Base-by-base conservation (phyloP, 108 stramenopile genomes). In the Stephanodiscus minutulus region DNA sequence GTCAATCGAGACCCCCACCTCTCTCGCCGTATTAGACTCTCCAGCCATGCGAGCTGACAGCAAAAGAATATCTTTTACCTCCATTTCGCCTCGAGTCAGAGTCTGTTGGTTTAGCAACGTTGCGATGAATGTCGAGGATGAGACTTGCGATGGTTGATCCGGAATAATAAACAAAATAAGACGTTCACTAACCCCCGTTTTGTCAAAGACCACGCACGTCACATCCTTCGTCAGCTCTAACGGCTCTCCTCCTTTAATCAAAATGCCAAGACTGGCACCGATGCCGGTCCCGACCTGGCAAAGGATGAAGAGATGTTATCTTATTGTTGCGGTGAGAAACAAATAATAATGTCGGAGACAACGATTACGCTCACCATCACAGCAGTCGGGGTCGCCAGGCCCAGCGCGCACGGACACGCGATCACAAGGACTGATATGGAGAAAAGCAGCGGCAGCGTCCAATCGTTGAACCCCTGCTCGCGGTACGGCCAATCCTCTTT, bases 371-470 rank as follows among this genome's bases (percentile, higher is more conserved):
- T 66, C 33, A 52, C 77, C 76, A 88, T 91, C 35, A 95, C 87
- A 12, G 95, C 95, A 17, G 92, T 95, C 0, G 94, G 94, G n/a
- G 92, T 93, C 17, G 94, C 92, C 50, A 95, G 73, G 47, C 96
- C 96, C n/a, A 96, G 85, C 13, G 96, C 94, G 67, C 96, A 97
- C 21, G 96, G 96, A 79, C 96, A 97, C 3, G 94, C 86, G 70
- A 96, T 92, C 17, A 96, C 96, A 35, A 96, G 70, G 8, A 89
- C 88, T 13, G 91, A 73, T 49, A 96, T 89, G 9, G 82, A 83
- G 54, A 96, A 96, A 41, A 92, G 66, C 46, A 96, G 68, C 20
- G 88, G 82, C 55, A 96, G 85, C 39, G 85, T 83, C 72, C 87
- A 84, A 43, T 82, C 75, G 36, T 87, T 84, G 44, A 82, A 82